These are phyloP conservation scores for Cercospora beticola DNA, from an alignment of 2,329 filamentous ascomycete species.

Conservation along the genomic window DNA sequence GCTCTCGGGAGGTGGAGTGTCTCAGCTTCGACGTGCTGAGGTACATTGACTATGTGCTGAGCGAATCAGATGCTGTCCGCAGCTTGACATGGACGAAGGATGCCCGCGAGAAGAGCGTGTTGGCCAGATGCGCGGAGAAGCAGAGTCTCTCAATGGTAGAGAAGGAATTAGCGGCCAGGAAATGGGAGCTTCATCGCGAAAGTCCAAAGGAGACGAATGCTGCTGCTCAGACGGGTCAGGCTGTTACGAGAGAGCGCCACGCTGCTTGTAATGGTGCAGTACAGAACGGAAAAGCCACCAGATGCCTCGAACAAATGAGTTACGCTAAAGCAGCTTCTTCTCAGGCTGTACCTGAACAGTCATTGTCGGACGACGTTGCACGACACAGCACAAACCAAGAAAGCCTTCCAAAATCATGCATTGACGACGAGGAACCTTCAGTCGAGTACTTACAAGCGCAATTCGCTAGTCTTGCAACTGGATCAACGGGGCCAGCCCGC, in stretches of 20 bases:
- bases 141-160: neutral
- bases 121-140: neutral
- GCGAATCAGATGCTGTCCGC: neutral
- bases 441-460: neutral
- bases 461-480: neutral
- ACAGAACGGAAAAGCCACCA: too few species aligned
- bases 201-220: neutral
- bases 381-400: neutral
- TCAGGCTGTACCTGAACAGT: neutral
- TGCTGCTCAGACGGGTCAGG: neutral
- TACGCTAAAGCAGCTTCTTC: neutral
- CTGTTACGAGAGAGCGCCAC: neutral
- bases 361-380: neutral
- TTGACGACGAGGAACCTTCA: neutral
- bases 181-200: neutral
- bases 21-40: constrained; percentile 13
- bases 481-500: neutral
- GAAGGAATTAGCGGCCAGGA: neutral
- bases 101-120: neutral
- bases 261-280: neutral
- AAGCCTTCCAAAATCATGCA: neutral
- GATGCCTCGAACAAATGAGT: neutral
- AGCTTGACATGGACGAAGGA: neutral
- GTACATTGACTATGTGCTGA: constrained; percentile 4
- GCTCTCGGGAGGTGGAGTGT: neutral